Evolutionary conservation across 2,329 filamentous ascomycete genomes (phyloP).

Genomic region (Furcasterigmium furcatum): DNA sequence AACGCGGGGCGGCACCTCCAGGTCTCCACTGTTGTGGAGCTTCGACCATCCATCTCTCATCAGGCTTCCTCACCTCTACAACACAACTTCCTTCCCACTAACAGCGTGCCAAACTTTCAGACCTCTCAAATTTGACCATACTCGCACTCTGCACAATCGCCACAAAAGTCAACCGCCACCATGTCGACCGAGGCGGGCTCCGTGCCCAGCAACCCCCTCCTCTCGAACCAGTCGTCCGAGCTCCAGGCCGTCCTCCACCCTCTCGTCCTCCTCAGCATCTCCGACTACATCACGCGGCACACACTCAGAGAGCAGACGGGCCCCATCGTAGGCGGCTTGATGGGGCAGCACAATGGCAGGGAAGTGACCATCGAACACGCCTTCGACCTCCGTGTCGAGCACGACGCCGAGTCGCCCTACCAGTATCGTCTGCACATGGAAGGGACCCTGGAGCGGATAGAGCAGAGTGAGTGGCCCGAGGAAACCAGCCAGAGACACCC

Average conservation of each 20-base stretch:
- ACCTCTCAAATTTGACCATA: background rate
- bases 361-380: slow-evolving; percentile 91
- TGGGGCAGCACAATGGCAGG: slow-evolving; percentile 88
- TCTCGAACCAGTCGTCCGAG: slow-evolving; percentile 66
- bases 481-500: background rate
- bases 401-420: slow-evolving; percentile 42
- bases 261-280: slow-evolving; percentile 91
- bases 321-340: slow-evolving; percentile 79
- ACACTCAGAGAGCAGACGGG: slow-evolving; percentile 71
- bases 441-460: slow-evolving; percentile 76
- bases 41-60: background rate
- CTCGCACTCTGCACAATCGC: background rate
- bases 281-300: slow-evolving; percentile 93
- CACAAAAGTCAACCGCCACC: background rate
- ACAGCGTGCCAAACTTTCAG: background rate
- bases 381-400: slow-evolving; percentile 71
- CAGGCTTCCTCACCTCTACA: background rate
- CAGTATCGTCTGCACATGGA: slow-evolving; percentile 59
- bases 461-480: slow-evolving; percentile 65
- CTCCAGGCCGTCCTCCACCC: slow-evolving; percentile 86
- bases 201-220: slow-evolving; percentile 47
- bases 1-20: background rate
- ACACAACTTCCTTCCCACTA: background rate
- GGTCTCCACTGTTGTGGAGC: no score
- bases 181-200: slow-evolving; percentile 41